phyloP scores from a whole-genome alignment of 805 yeast species.

The Lipomyces yamadae region DNA sequence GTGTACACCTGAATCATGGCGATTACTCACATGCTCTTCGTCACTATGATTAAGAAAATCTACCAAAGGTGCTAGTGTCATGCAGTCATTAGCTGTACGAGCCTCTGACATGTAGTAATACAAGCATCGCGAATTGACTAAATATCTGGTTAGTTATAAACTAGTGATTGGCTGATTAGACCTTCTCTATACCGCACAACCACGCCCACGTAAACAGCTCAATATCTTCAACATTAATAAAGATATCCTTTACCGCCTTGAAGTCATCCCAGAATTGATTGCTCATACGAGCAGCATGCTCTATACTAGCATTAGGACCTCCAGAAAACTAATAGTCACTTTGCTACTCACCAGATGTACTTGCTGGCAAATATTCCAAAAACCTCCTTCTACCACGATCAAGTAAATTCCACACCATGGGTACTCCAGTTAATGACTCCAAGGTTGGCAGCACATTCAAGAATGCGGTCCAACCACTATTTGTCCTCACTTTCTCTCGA shows the following conservation, averaged over 20 bases:
- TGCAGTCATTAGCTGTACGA: constrained; percentile 60
- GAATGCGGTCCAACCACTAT: constrained; percentile 67
- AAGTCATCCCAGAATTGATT: constrained; percentile 53
- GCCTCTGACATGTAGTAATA: constrained; percentile 70
- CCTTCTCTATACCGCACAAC: constrained; percentile 55
- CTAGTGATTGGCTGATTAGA: not conserved
- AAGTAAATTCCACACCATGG: constrained; percentile 61
- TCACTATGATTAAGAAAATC: constrained; percentile 79
- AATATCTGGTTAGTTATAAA: not conserved
- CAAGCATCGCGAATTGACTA: constrained; percentile 85
- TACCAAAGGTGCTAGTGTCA: constrained; percentile 89
- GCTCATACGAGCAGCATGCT: constrained; percentile 26
- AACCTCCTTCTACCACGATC: constrained; percentile 4
- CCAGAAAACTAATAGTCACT: not conserved
- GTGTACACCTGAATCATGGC: not conserved
- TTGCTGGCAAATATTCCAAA: constrained; percentile 8
- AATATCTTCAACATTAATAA: not conserved
- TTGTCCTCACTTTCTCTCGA: not conserved
- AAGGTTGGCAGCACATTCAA: constrained; percentile 63
- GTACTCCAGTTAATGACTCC: constrained; percentile 60
- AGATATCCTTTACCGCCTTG: constrained; percentile 41
- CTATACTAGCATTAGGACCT: not conserved
- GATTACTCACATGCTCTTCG: constrained; percentile 15
- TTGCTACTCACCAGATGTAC: constrained; percentile 4
- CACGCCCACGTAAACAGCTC: constrained; percentile 67